Evolutionary conservation across 2,329 filamentous ascomycete genomes (phyloP), one percentile per base, ranked within the genome.

Genomic region (Exophiala sideris): DNA sequence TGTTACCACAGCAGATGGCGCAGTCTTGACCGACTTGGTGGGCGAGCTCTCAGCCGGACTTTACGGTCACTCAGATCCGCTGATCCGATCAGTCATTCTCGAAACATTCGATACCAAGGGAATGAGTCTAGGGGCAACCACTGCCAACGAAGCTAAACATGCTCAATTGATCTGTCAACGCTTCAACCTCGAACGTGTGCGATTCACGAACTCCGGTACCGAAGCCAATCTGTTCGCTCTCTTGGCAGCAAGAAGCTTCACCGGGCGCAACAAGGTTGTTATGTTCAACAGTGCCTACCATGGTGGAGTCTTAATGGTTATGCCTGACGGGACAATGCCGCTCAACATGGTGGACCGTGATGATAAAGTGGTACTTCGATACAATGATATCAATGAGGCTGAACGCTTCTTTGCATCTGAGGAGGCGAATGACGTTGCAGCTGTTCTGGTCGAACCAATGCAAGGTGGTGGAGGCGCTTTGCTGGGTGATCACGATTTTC

Each of bases 241-340:
- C 1, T 77, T 76, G 2, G 76, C 74, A 1, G 83, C 82, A 0
- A 73, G 77, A 8, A 70, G 69, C 14, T 81, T 71, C 42, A 78
- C 73, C 0, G 21, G 38, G 2, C 73, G 74, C 80, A 67, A 95
- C 95, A 5, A 95, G 73, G 63, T 80, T 84, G 57, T 83, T 78
- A 65, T 96, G 89, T 71, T 96, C 89, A 7, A 82, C 74, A 1
- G 96, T 78, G 66, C 95, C 95, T 1, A 92, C 92, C 82, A 97
- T 60, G 80, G 81, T 2, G 79, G 78, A 1, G 72, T 72, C 1
- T 65, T 70, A 0, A 76, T 78, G 35, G 76, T 75, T 18, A 75
- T 79, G 0, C 78, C 82, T 20, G 62, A 77, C 1, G 79, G 86
- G 3, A 87, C 78, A 68, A 68, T 87, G 1, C 66, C 86, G 2